Evolutionary conservation across 2,329 filamentous ascomycete genomes (phyloP), one percentile per base, ranked within the genome.

Genomic region (Byssothecium circinans): DNA sequence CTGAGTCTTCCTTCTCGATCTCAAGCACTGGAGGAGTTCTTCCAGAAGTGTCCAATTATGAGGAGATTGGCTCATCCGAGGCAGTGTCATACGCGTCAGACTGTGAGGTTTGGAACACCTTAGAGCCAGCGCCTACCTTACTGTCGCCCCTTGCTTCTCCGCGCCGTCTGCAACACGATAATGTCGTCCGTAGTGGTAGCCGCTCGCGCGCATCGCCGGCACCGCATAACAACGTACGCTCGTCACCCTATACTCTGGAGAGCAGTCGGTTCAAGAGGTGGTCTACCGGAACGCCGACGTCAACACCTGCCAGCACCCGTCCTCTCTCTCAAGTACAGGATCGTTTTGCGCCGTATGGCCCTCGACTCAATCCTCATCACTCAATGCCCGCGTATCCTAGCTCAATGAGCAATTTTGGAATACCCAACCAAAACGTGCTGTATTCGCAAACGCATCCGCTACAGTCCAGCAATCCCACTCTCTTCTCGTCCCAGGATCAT

Each of bases 61-160:
- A 90, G 47, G 86, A 90, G 54, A 82, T 87, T 62, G 84, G 86
- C 14, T 75, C 85, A 19, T 86, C 85, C 7, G 85, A 89, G 54
- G 82, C 83, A 30, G 81, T 83, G 25, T 86, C 85, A 11, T 86
- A 86, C 46, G 57, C 65, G 43, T 72, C 73, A 36, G 72, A 76
- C 59, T 88, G 86, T 62, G 85, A 86, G 36, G 79, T 82, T 11
- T 80, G 79, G 52, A 88, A 83, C 66, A 87, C 84, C n/a, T 70
- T 87, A 54, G 86, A 74, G 49, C 63, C 87, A 74, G 84, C 84
- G 25, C 83, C 85, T 22, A 87, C 82, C 8, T 83, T 88, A 51
- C 72, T 90, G 22, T 90, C 87, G 1, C 87, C 88, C 2, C 83
- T 89, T 17, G 81, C 84, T 4, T 90, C 87, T 18, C 87, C 87